phyloP scores from a whole-genome alignment of 208 protist genomes.

The Endotrypanum monterogeii region DNA sequence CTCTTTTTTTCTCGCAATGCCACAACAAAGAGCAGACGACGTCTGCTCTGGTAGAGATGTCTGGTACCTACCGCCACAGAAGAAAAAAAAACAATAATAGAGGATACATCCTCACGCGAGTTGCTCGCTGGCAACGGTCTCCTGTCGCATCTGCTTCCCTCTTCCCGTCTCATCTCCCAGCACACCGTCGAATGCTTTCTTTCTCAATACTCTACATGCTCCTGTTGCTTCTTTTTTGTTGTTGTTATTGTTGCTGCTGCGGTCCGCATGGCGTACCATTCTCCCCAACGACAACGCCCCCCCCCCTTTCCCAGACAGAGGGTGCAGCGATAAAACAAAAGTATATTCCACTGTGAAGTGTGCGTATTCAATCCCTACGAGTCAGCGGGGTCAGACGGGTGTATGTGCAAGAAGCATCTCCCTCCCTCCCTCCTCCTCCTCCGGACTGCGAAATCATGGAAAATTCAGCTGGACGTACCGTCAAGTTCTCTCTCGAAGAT shows the following conservation, averaged over 20 bases:
- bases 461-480: slow-evolving; percentile 9
- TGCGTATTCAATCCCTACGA: background rate
- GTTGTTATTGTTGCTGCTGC: too few relatives aligned
- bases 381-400: background rate
- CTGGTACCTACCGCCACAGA: background rate
- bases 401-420: background rate
- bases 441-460: background rate
- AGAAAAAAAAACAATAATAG: background rate
- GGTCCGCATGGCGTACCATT: background rate
- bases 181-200: too few relatives aligned
- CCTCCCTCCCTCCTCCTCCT: too few relatives aligned
- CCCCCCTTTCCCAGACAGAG: too few relatives aligned
- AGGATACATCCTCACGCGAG: too few relatives aligned
- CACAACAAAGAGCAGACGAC: background rate
- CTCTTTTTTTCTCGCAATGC: slow-evolving; percentile 14
- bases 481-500: slow-evolving; percentile 40
- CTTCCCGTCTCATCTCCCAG: too few relatives aligned
- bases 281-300: background rate
- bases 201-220: background rate
- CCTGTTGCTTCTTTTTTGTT: background rate
- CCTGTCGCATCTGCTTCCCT: too few relatives aligned
- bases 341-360: background rate
- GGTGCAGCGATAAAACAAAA: background rate
- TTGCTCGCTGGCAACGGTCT: background rate
- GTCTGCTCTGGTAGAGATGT: background rate